phyloP scores from a whole-genome alignment of 2,329 filamentous ascomycete genomes.

The Microsporum audouinii region DNA sequence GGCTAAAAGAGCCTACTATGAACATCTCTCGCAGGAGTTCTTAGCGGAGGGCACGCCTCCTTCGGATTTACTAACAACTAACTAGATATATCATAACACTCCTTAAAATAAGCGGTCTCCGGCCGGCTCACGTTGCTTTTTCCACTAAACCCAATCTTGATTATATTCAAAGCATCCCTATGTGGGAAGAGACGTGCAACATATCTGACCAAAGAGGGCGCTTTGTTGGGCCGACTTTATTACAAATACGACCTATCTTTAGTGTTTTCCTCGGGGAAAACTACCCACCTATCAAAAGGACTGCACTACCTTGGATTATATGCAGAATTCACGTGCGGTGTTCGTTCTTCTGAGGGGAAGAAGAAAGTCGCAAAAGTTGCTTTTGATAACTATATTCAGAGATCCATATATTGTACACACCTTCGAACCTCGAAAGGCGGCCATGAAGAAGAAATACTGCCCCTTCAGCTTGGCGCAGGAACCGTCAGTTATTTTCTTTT shows the following conservation, averaged over 20 bases:
- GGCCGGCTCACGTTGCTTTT: neutral
- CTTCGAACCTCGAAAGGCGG: neutral
- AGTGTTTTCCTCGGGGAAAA: neutral
- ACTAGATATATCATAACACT: neutral
- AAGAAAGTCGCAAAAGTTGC: neutral
- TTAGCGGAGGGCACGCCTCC: neutral
- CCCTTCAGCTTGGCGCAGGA: neutral
- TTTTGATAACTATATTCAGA: neutral
- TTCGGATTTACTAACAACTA: neutral
- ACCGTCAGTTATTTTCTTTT: neutral
- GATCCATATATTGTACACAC: neutral
- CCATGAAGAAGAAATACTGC: neutral
- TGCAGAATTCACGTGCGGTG: conserved; percentile 1
- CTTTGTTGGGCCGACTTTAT: neutral
- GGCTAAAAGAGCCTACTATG: neutral
- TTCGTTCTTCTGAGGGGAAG: neutral
- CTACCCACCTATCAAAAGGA: neutral
- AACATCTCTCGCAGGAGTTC: neutral
- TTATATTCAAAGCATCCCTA: neutral
- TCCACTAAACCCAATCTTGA: conserved; percentile 1
- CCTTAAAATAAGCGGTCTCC: neutral
- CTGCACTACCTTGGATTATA: neutral
- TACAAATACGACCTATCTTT: conserved; percentile 1
- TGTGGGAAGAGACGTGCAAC: neutral
- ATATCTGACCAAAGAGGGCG: neutral